These are phyloP conservation scores for Allantophomopsis lycopodina DNA, from an alignment of 2,329 filamentous ascomycete genomes.

Conservation along the genomic window DNA sequence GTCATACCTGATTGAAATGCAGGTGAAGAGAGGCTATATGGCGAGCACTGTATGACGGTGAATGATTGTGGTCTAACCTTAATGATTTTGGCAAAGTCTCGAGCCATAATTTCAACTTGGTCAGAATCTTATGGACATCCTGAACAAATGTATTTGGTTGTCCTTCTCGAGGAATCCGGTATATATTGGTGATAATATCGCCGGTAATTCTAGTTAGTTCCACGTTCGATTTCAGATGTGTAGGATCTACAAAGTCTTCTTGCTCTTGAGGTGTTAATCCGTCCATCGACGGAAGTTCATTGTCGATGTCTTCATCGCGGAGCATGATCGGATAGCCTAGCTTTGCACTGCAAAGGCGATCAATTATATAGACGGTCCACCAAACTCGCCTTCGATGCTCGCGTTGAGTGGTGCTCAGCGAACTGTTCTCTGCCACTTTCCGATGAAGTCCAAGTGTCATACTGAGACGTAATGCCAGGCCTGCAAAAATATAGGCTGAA, in stretches of 20 bases:
- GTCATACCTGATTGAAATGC: constrained; percentile 19
- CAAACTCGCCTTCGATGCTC: constrained; percentile 27
- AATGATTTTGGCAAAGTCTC: constrained; percentile 21
- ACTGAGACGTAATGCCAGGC: constrained; percentile 23
- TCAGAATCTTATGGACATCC: constrained; percentile 23
- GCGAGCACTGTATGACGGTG: constrained; percentile 9
- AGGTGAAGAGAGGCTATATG: constrained; percentile 18
- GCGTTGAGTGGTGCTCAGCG: constrained; percentile 18
- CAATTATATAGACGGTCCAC: constrained; percentile 29
- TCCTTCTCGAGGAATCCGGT: constrained; percentile 3
- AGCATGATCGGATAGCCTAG: constrained; percentile 33
- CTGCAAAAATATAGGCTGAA: constrained; percentile 19
- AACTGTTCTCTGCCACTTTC: constrained; percentile 21
- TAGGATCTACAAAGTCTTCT: constrained; percentile 22
- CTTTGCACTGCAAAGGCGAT: constrained; percentile 33
- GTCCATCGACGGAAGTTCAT: constrained; percentile 21
- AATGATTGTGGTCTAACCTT: constrained; percentile 16
- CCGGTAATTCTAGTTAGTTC: constrained; percentile 22
- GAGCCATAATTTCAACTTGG: constrained; percentile 22
- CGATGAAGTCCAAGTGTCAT: constrained; percentile 28
- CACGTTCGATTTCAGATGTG: constrained; percentile 22
- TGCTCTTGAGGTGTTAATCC: constrained; percentile 16
- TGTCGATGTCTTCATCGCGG: constrained; percentile 29
- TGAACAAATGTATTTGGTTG: constrained; percentile 17
- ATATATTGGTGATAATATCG: constrained; percentile 10